Evolutionary conservation across 768 basidiomycete genomes (phyloP).

Genomic region (Xerocomus brunneocitrinus): DNA sequence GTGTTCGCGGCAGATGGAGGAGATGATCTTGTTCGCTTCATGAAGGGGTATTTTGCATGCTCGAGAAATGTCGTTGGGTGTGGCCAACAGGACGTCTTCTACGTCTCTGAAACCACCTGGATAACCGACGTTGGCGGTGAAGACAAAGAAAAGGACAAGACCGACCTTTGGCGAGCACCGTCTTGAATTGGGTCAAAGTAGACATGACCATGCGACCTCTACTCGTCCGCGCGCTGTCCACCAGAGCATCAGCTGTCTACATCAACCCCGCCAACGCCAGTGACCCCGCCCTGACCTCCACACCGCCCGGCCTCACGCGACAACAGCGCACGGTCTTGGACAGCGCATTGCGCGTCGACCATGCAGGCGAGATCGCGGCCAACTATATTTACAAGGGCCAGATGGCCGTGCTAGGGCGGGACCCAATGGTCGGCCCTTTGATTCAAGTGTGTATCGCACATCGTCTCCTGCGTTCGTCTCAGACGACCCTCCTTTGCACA

Average conservation of each 20-base stretch:
- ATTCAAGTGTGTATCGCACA: conserved; percentile 57
- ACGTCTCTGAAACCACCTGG: conserved; percentile 47
- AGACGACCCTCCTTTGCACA: conserved; percentile 28
- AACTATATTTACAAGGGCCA: conserved; percentile 96
- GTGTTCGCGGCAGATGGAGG: conserved; percentile 43
- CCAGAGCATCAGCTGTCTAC: conserved; percentile 48
- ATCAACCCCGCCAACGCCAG: conserved; percentile 33
- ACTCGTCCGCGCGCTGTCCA: conserved; percentile 18
- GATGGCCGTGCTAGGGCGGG: conserved; percentile 61
- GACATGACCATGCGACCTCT: conserved; percentile 15
- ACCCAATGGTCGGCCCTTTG: conserved; percentile 52
- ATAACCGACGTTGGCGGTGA: conserved; percentile 1
- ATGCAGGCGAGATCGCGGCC: conserved; percentile 92
- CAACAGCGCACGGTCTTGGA: conserved; percentile 51
- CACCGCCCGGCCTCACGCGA: conserved; percentile 49
- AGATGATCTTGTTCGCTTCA: conserved; percentile 49
- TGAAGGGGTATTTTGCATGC: conserved; percentile 48
- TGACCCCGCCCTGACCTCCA: conserved; percentile 44
- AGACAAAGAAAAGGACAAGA: neutral
- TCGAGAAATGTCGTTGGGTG: conserved; percentile 49
- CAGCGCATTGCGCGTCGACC: conserved; percentile 82
- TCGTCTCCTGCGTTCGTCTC: neutral
- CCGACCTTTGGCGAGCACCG: conserved; percentile 37
- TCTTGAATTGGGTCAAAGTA: conserved; percentile 29
- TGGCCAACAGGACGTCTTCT: conserved; percentile 47